Evolutionary conservation across 1,139 yeast genomes (phyloP).

Genomic region (Scheffersomyces segobiensis): DNA sequence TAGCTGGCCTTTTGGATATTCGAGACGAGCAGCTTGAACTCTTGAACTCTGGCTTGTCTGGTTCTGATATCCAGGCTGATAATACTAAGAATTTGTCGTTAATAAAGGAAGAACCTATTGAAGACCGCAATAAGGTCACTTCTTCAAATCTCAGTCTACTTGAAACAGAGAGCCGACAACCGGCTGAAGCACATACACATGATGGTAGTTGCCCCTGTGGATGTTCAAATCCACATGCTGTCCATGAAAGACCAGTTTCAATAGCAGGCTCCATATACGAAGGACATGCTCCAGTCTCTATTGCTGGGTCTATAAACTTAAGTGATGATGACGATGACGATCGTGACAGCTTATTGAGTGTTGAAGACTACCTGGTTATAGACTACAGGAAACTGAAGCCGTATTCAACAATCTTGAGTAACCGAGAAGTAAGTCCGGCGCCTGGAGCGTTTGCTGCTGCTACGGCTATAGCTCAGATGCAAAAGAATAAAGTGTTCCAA

Average conservation of each 20-base stretch:
- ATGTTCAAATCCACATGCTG: constrained; percentile 54
- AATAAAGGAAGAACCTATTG: not conserved
- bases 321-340: constrained; percentile 49
- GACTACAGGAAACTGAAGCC: not conserved
- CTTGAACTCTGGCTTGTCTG: constrained; percentile 15
- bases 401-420: constrained; percentile 12
- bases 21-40: constrained; percentile 58
- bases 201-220: constrained; percentile 59
- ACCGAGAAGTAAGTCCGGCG: constrained; percentile 61
- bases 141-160: constrained; percentile 9
- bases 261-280: constrained; percentile 58
- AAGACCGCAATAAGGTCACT: constrained; percentile 6
- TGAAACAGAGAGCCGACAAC: constrained; percentile 7
- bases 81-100: not conserved
- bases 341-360: constrained; percentile 30
- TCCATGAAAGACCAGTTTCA: constrained; percentile 65
- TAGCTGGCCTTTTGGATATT: constrained; percentile 51
- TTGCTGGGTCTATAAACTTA: constrained; percentile 40
- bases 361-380: constrained; percentile 25
- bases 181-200: constrained; percentile 22
- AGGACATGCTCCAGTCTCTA: constrained; percentile 25
- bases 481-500: constrained; percentile 29
- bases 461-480: constrained; percentile 60
- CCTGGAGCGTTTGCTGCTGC: constrained; percentile 80
- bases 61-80: not conserved